Evolutionary conservation across 352 stramenopile species (phyloP).

Genomic region (Phytophthora capsici): DNA sequence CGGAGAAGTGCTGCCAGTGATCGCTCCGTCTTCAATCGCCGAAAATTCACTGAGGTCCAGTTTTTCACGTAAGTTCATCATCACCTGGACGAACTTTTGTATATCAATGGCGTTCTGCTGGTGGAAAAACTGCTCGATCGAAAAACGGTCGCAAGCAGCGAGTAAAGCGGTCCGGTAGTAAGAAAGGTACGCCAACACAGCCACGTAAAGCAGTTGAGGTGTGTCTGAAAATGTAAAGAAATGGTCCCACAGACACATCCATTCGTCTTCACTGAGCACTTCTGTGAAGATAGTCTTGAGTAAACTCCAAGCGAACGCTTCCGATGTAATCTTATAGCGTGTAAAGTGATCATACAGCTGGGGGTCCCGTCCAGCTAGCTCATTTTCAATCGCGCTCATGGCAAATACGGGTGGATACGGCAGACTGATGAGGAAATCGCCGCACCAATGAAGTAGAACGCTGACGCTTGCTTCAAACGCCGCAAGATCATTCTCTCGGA

Average conservation of each 20-base stretch:
- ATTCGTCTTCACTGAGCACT: slow-evolving; percentile 88
- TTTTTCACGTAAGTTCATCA: slow-evolving; percentile 61
- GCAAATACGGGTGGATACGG: slow-evolving; percentile 82
- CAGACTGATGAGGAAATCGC: slow-evolving; percentile 81
- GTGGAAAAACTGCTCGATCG: slow-evolving; percentile 87
- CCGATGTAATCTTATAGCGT: slow-evolving; percentile 59
- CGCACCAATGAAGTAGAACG: slow-evolving; percentile 89
- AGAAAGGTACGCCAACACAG: slow-evolving; percentile 74
- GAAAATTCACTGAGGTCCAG: slow-evolving; percentile 45
- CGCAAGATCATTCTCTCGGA: slow-evolving; percentile 85
- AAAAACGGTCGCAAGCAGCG: slow-evolving; percentile 53
- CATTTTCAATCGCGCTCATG: slow-evolving; percentile 69
- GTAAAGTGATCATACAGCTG: slow-evolving; percentile 84
- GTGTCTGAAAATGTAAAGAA: slow-evolving; percentile 78
- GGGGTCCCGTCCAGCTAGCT: slow-evolving; percentile 73
- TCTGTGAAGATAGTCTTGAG: slow-evolving; percentile 90
- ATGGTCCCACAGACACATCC: slow-evolving; percentile 90
- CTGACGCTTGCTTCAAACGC: slow-evolving; percentile 90
- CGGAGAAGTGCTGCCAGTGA: neutral
- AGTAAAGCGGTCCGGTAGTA: slow-evolving; percentile 76
- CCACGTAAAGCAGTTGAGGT: slow-evolving; percentile 66
- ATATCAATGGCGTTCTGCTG: slow-evolving; percentile 86
- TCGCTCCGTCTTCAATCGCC: slow-evolving; percentile 9
- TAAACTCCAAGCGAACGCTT: slow-evolving; percentile 86
- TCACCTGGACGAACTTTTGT: slow-evolving; percentile 68